A percentile compares a stretch with the other conserved stretches of the same genome.
Conservation (phyloP, 2,329 filamentous ascomycete genomes). For the Trichoderma sp. region DNA sequence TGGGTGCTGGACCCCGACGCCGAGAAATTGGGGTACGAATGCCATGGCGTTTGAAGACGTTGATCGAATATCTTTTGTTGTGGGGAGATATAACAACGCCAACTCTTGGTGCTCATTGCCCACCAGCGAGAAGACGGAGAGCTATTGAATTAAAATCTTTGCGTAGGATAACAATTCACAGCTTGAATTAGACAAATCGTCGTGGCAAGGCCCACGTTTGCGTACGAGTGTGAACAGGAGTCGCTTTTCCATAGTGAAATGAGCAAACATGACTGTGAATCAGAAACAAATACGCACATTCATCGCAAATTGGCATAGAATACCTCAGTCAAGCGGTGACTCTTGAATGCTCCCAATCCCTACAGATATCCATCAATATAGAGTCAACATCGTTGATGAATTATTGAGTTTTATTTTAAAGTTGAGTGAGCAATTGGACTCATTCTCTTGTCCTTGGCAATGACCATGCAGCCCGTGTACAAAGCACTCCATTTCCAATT, state of each 20-base stretch:
- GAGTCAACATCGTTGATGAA: neutral
- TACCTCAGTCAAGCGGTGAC: neutral
- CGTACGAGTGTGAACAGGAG: neutral
- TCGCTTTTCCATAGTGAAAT: too few species aligned
- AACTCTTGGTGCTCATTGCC: too few species aligned
- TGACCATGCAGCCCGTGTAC: conserved; percentile 19
- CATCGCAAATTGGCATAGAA: neutral
- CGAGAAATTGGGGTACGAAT: conserved; percentile 36
- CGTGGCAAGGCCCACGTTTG: neutral
- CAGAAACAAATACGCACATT: neutral
- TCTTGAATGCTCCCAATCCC: neutral
- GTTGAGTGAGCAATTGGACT: neutral
- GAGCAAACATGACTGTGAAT: neutral
- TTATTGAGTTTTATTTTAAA: conserved; percentile 10
- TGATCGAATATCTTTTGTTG: neutral
- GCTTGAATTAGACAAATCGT: neutral
- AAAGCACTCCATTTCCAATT: conserved; percentile 14
- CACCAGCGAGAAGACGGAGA: neutral
- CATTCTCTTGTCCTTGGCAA: neutral
- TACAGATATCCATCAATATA: neutral
- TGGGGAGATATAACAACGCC: neutral
- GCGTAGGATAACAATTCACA: neutral
- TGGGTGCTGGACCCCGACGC: conserved; percentile 31
- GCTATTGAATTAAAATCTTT: neutral
- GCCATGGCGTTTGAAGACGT: conserved; percentile 32